Evolutionary conservation across 345 rosid species (phyloP), one percentile per base, ranked within the genome.

Genomic region (Populus euphratica): DNA sequence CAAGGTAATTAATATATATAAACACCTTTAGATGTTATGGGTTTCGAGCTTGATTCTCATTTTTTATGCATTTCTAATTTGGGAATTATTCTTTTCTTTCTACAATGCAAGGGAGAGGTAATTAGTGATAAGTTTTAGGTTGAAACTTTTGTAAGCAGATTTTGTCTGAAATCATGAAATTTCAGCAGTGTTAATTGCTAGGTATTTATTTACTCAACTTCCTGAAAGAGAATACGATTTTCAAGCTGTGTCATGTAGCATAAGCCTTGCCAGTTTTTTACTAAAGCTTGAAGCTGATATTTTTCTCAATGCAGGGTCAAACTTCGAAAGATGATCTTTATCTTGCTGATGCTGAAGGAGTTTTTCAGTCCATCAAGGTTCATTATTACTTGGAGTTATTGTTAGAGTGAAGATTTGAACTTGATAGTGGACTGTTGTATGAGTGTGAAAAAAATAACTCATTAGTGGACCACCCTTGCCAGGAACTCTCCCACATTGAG

Each of bases 331-430:
- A 76, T 65, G 95, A 92, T 84, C 50, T 90, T 65, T 71, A 88
- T 81, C 92, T 94, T 81, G 89, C 52, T 82, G 90, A 90, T 80
- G 94, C 97, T 6, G 89, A 89, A 85, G 91, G 93, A 75, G 54
- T 83, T 76, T 94, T 92, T 78, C 94, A 85, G 70, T 91, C 96
- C 43, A 87, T 96, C 76, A 92, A 91, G 97, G 99, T 96, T 80
- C 64, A 90, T 87, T 74, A 80, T 61, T 70, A 41, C 31, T 76
- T 81, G 11, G 36, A 66, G 52, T 72, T 80, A 29, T 73, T 38
- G 49, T 76, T 18, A 61, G 62, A 66, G 14, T 62, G 70, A 33
- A 67, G 3, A 27, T 66, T 41, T 63, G 13, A 29, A 5, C 70
- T 69, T 7, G 43, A 52, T 18, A 11, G 38, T 39, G 49, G 10